These are phyloP conservation scores for Lolium rigidum DNA, from an alignment of 176 grass and related monocot genomes.

Conservation along the genomic window DNA sequence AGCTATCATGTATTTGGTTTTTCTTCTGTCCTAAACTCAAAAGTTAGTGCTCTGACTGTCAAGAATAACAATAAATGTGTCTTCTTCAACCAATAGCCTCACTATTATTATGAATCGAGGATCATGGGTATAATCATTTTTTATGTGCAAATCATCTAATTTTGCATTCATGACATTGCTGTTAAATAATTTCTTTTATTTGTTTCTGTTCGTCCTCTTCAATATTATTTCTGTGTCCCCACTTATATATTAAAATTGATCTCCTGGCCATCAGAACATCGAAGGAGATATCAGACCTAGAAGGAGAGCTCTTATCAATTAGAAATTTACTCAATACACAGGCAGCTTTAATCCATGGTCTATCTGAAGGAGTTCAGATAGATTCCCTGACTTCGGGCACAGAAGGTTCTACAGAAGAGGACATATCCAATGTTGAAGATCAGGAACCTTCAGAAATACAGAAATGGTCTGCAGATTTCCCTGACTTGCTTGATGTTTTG, in stretches of 20 bases:
- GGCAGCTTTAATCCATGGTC: constrained; percentile 79
- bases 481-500: constrained; percentile 86
- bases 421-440: constrained; percentile 68
- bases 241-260: constrained; percentile 26
- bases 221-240: not conserved
- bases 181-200: constrained; percentile 31
- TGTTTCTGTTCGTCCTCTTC: constrained; percentile 3
- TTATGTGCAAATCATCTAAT: constrained; percentile 20
- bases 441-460: constrained; percentile 83
- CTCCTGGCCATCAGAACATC: constrained; percentile 71
- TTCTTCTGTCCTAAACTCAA: not conserved
- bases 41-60: constrained; percentile 3
- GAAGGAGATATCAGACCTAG: constrained; percentile 95
- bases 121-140: not conserved
- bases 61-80: not conserved
- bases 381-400: constrained; percentile 64
- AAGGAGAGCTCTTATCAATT: constrained; percentile 92
- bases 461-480: constrained; percentile 91
- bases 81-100: constrained; percentile 13
- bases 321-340: constrained; percentile 85
- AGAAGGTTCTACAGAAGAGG: constrained; percentile 60
- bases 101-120: not conserved
- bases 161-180: not conserved
- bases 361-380: constrained; percentile 84
- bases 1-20: constrained; percentile 25